These are phyloP conservation scores for Penicillium fuscoglaucum DNA, from an alignment of 2,329 filamentous ascomycete genomes.

Conservation along the genomic window DNA sequence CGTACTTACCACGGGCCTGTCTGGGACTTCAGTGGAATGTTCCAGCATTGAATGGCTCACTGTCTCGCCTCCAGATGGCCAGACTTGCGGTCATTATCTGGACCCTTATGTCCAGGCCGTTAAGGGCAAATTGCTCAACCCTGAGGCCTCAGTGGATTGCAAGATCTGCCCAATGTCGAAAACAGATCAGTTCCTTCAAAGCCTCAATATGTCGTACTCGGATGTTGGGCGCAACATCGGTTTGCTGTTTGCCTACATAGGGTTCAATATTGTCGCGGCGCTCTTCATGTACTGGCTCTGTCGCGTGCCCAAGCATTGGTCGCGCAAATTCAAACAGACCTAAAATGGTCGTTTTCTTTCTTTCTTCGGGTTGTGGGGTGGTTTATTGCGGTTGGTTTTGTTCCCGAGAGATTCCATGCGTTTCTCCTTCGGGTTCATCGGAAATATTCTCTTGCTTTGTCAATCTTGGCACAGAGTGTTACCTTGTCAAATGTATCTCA, in stretches of 20 bases:
- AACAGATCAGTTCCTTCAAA: slow-evolving; percentile 55
- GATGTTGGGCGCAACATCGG: slow-evolving; percentile 58
- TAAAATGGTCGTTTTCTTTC: slow-evolving; percentile 5
- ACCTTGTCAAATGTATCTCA: neutral
- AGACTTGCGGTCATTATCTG: slow-evolving; percentile 66
- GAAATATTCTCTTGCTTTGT: neutral
- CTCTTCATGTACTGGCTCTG: slow-evolving; percentile 56
- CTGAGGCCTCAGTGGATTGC: slow-evolving; percentile 58
- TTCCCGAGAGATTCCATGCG: neutral
- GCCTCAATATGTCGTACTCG: slow-evolving; percentile 45
- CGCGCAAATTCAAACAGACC: slow-evolving; percentile 44
- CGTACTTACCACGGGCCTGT: slow-evolving; percentile 39
- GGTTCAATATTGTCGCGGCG: slow-evolving; percentile 54
- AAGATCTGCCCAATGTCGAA: slow-evolving; percentile 46
- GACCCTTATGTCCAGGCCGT: slow-evolving; percentile 53
- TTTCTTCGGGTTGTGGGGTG: neutral
- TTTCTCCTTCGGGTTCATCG: neutral
- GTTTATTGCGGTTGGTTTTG: neutral
- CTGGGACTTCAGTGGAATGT: slow-evolving; percentile 33
- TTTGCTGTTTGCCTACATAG: slow-evolving; percentile 54
- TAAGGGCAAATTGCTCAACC: slow-evolving; percentile 64
- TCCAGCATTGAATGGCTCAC: slow-evolving; percentile 37
- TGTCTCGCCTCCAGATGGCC: slow-evolving; percentile 54
- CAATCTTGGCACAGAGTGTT: neutral
- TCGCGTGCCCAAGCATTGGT: slow-evolving; percentile 52